Evolutionary conservation across 176 grass and related monocot genomes (phyloP), one percentile per base, ranked within the genome.

Genomic region (Zea luxurians): DNA sequence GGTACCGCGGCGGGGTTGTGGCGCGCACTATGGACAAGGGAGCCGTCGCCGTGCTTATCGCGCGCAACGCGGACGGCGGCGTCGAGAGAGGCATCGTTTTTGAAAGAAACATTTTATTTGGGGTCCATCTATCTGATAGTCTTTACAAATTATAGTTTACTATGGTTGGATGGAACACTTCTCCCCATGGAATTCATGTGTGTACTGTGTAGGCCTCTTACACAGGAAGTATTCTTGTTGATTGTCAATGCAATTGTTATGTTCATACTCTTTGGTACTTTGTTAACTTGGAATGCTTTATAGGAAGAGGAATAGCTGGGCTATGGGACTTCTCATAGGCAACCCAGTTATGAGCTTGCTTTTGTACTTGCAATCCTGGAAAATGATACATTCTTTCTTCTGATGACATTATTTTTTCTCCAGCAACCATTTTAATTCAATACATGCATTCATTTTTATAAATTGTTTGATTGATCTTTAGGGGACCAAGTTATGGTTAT

Each of bases 401-500:
- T 80, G 15, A 52, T 75, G 48, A 59, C 50, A 11, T 72, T 16
- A 2, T 18, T 8, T 20, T 79, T 79, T 73, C 44, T 35, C 13
- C 69, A 52, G 75, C 16, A 38, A 64, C 10, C 13, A 38, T 67
- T 54, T 68, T 67, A 2, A 16, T 70, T 74, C 17, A 57, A 38
- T 80, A 62, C 73, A 17, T 69, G 13, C 17, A 58, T 18, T 35
- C 10, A 21, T 53, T 41, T 17, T 46, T 45, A 59, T 64, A 11
- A 66, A 77, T 50, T 41, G 4, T 62, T 80, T 76, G 10, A 70
- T 65, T 89, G 71, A 21, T 85, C 43, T 81, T 45, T 37, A 99
- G 96, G 84, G 96, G 96, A 13, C 96, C 96, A 66, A 92, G 70
- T 88, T 85, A 79, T 61, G 96, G 92, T 68, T 95, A 89, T 59